Conservation (phyloP, 805 yeast species). For the Sugiyamaella boreocaroliniensis region DNA sequence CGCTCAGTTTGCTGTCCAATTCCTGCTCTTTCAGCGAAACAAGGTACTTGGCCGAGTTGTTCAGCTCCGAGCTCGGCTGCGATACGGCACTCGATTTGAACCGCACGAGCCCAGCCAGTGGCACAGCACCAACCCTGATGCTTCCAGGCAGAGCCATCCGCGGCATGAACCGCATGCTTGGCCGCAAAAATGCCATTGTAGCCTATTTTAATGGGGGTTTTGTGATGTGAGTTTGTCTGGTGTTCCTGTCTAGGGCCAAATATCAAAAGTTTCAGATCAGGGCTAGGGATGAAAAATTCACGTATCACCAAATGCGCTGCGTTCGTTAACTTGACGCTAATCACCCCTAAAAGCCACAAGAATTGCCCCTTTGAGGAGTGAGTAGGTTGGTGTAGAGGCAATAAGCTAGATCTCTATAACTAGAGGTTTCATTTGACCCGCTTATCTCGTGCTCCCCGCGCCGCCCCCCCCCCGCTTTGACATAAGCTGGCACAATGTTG, state of each 20-base stretch:
- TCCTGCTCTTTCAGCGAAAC: slow-evolving; percentile 12
- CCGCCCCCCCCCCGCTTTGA: too few relatives aligned
- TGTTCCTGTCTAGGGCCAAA: not conserved
- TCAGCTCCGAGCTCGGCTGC: not conserved
- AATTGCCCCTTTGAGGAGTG: not conserved
- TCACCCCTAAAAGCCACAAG: not conserved
- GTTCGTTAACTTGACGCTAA: too few relatives aligned
- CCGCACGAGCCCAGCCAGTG: not conserved
- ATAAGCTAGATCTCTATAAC: too few relatives aligned
- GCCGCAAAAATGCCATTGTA: not conserved
- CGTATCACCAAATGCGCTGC: not conserved
- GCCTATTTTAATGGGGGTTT: not conserved
- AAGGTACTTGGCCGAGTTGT: slow-evolving; percentile 17
- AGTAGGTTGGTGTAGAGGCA: too few relatives aligned
- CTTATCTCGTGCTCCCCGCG: too few relatives aligned
- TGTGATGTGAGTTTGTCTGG: not conserved
- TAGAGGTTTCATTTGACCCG: too few relatives aligned
- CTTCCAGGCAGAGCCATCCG: not conserved
- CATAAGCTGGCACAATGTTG: not conserved
- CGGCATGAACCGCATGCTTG: not conserved
- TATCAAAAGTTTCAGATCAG: not conserved
- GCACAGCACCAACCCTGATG: not conserved
- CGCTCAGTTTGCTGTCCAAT: slow-evolving; percentile 8
- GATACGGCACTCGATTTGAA: not conserved
- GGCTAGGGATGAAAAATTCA: not conserved